These are phyloP conservation scores for Ceratobasidium sp. DNA, from an alignment of 1,284 basidiomycete species.

Conservation along the genomic window DNA sequence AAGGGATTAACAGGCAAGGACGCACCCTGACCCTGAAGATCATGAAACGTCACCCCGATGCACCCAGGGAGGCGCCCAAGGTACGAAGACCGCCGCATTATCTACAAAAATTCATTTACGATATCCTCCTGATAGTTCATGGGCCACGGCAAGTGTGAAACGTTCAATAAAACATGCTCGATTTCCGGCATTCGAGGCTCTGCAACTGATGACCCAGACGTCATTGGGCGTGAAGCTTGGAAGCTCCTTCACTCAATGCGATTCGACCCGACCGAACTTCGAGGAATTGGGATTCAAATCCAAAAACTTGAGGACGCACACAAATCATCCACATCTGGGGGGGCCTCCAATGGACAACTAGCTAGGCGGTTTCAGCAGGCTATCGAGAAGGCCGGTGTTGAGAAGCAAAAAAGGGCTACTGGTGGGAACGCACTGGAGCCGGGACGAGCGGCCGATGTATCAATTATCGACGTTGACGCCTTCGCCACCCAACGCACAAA, in stretches of 20 bases:
- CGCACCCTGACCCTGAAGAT: slow-evolving; percentile 82
- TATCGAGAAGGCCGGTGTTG: slow-evolving; percentile 40
- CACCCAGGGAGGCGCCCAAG: slow-evolving; percentile 93
- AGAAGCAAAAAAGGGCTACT: slow-evolving; percentile 41
- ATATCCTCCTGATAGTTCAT: slow-evolving; percentile 66
- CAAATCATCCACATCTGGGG: slow-evolving; percentile 41
- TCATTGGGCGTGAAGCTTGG: slow-evolving; percentile 83
- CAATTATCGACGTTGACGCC: slow-evolving; percentile 39
- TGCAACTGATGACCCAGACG: slow-evolving; percentile 73
- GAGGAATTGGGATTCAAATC: slow-evolving; percentile 95
- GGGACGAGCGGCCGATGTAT: background rate
- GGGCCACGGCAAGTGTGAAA: slow-evolving; percentile 89
- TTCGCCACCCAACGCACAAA: background rate
- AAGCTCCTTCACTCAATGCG: slow-evolving; percentile 73
- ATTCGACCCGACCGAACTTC: slow-evolving; percentile 83
- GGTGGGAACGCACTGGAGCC: slow-evolving; percentile 39
- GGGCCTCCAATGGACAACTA: slow-evolving; percentile 57
- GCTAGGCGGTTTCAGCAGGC: slow-evolving; percentile 59
- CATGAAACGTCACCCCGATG: slow-evolving; percentile 81
- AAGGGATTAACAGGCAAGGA: slow-evolving; percentile 70
- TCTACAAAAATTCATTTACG: background rate
- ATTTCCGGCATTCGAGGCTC: slow-evolving; percentile 65
- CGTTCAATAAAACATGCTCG: slow-evolving; percentile 75
- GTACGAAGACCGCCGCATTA: slow-evolving; percentile 51
- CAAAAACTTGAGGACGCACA: slow-evolving; percentile 75